These are phyloP conservation scores for Spencermartinsiella ligniputridi DNA, from an alignment of 1,139 yeast species.

Conservation along the genomic window DNA sequence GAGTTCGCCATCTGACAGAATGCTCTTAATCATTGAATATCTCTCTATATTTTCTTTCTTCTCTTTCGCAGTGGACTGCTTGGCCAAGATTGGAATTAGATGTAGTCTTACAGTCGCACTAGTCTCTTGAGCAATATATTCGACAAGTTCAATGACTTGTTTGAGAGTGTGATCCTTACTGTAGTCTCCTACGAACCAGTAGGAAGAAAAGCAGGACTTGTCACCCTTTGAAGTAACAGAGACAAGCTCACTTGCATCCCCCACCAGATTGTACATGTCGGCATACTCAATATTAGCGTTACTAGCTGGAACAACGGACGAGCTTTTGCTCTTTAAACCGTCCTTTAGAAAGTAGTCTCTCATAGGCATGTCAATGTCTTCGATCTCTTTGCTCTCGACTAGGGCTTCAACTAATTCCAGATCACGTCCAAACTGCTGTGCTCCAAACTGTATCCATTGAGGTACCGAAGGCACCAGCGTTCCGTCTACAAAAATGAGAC, in stretches of 20 bases:
- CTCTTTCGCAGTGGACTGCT: too few relatives aligned
- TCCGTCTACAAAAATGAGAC: constrained; percentile 70
- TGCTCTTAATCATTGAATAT: too few relatives aligned
- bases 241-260: neutral
- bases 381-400: constrained; percentile 15
- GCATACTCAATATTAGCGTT: constrained; percentile 14
- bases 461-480: constrained; percentile 43
- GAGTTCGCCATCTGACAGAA: too few relatives aligned
- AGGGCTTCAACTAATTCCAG: constrained; percentile 24
- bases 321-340: constrained; percentile 28
- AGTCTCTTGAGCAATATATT: constrained; percentile 3
- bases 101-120: neutral
- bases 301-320: constrained; percentile 35
- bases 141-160: constrained; percentile 43
- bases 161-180: constrained; percentile 33
- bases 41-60: too few relatives aligned
- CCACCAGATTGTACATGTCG: constrained; percentile 16
- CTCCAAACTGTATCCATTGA: constrained; percentile 40
- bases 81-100: too few relatives aligned
- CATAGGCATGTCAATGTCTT: constrained; percentile 18
- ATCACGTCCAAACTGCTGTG: constrained; percentile 32
- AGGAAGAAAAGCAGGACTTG: constrained; percentile 25
- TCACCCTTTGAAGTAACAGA: neutral
- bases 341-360: constrained; percentile 23
- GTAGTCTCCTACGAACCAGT: constrained; percentile 59